Base-by-base conservation (phyloP, 169 alveolate genomes). In the Plasmodium inui region DNA sequence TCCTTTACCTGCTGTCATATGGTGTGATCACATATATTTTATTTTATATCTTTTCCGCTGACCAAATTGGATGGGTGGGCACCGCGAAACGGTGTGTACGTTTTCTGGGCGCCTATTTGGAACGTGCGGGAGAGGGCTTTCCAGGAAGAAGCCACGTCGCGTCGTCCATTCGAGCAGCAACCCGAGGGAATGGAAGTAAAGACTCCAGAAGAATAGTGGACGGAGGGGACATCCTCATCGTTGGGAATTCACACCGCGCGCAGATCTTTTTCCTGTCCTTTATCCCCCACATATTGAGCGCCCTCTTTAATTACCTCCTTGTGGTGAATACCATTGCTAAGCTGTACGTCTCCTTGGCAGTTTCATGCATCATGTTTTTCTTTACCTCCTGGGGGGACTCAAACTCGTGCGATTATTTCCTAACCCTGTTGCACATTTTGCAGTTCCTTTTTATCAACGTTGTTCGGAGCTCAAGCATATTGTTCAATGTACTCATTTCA, bases 361-460 rank as follows among this genome's bases (percentile, higher is more conserved):
- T 81, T 90, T 90, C 85, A 12, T 90, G 85, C n/a, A 90, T 80
- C 55, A 14, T 70, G 55, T 90, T 90, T 80, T 46, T 90, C 7
- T 71, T 90, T 12, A 88, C 32, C 32, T 46, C 78, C 19, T 61
- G 34, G 46, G 76, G 76, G 30, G 83, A 28, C 41, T 9, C 41
- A 22, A 6, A 28, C 26, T 44, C 30, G 14, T 41, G 57, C 37
- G 39, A 39, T 79, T 88, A 78, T 81, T 81, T 81, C 50, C 26
- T 90, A 19, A 70, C 61, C 30, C 19, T 26, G 82, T 14, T 90
- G 22, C 12, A 30, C 5, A 46, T 82, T 32, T 44, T 28, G 5
- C 61, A 81, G 41, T 34, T 90, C 73, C 57, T 90, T 14, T 90
- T 81, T 71, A 90, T 90, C n/a, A 90, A 90, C 83, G 61, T 81